Evolutionary conservation across 1,284 basidiomycete species (phyloP), one percentile per base, ranked within the genome.

Genomic region (Microstroma glucosiphilum): DNA sequence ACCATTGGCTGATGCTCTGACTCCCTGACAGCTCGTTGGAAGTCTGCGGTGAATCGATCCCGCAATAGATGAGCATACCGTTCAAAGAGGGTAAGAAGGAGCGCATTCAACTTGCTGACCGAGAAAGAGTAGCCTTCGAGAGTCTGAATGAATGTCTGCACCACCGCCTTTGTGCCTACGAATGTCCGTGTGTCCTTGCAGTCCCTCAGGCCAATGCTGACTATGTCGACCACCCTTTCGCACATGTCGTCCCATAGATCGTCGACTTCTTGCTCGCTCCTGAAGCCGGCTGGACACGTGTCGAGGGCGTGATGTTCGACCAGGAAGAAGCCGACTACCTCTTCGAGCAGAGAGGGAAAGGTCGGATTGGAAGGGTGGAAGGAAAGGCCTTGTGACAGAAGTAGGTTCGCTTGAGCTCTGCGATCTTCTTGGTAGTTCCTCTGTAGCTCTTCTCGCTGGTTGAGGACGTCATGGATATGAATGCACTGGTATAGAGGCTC

Each of bases 281-380:
- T 86, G 81, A 98, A 98, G 7, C 76, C 75, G 21, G 80, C 78
- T 2, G 81, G 81, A 6, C 92, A 91, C 0, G 91, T 92, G 69
- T 88, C 86, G 6, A 97, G 84, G 0, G 99, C 93, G 75, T 96
- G 89, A 6, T 86, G 88, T 80, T 99, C 96, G 67, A 98, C 89
- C 63, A 98, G 91, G 82, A 99, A 98, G 81, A 96, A 99, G 0
- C 96, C 96, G n/a, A 93, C 89, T 65, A 97, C 91, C 80, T 97
- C 91, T 80, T 96, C 88, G 1, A 79, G 63, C 26, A 79, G 55
- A 3, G 67, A 62, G 2, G 69, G 72, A 41, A 71, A 74, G 17
- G 60, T 65, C n/a, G 43, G 58, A 21, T 51, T 59, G 41, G 78
- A 71, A 0, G 81, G 79, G 6, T 80, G 75, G 12, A 82, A 80